Conservation (phyloP, 257 asterid genomes). For the Anisodus tanguticus region DNA sequence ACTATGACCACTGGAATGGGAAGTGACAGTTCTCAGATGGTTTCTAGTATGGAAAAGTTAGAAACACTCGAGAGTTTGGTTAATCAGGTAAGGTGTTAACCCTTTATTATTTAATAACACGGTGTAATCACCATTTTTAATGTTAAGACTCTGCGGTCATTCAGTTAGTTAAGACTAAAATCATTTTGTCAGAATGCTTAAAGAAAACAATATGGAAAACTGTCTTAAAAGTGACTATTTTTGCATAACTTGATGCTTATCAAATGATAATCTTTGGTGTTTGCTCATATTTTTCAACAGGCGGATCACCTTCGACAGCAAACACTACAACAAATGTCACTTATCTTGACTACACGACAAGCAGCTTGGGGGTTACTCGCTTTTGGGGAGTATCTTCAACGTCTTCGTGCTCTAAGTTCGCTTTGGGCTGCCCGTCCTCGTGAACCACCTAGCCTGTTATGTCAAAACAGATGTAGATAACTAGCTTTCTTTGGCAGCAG, state of each 20-base stretch:
- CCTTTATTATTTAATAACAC: not conserved
- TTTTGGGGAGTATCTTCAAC: conserved; percentile 52
- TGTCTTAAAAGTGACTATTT: not conserved
- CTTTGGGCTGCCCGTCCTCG: conserved; percentile 41
- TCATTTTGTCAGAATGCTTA: no score
- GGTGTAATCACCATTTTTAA: not conserved
- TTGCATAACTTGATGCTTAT: not conserved
- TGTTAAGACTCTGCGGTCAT: not conserved
- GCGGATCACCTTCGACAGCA: conserved; percentile 57
- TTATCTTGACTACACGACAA: conserved; percentile 42
- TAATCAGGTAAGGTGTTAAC: conserved; percentile 55
- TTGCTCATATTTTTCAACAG: conserved; percentile 32
- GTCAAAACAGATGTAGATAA: not conserved
- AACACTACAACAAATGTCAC: conserved; percentile 49
- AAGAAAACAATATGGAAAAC: no score
- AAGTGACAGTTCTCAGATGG: conserved; percentile 61
- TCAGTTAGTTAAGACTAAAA: not conserved
- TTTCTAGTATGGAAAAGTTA: conserved; percentile 69
- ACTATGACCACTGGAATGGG: conserved; percentile 59
- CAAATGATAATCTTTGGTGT: not conserved
- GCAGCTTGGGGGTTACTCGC: conserved; percentile 50
- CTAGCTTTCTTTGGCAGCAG: not conserved
- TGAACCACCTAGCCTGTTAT: conserved; percentile 42
- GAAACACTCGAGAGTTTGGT: conserved; percentile 71
- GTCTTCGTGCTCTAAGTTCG: conserved; percentile 49